A percentile compares a stretch with the other conserved stretches of the same genome.
Conservation (phyloP, 371 early-diverging fungal species). For the Coemansia sp. region DNA sequence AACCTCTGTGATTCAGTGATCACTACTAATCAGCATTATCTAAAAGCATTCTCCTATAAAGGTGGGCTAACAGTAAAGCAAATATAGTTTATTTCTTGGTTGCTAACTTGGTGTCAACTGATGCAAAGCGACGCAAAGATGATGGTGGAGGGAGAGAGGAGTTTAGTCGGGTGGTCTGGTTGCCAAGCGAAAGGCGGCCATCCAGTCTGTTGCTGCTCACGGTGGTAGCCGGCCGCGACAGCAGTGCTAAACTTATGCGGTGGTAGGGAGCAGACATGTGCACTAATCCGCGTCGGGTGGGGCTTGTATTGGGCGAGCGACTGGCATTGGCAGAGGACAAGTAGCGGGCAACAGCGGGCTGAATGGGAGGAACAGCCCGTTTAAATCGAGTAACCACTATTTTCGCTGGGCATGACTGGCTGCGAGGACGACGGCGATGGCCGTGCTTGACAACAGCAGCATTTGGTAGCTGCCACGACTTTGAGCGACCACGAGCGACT, state of each 20-base stretch:
- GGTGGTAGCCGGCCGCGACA: conserved; percentile 24
- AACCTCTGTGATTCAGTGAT: too few species aligned
- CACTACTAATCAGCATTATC: too few species aligned
- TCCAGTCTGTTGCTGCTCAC: too few species aligned
- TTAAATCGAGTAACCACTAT: conserved; percentile 2
- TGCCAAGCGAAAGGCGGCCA: conserved; percentile 20
- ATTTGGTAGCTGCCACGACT: conserved; percentile 7
- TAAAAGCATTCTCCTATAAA: too few species aligned
- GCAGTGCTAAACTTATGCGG: conserved; percentile 35
- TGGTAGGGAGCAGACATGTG: conserved; percentile 18
- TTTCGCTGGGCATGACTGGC: conserved; percentile 17
- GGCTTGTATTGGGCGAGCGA: not conserved
- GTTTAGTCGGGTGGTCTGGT: conserved; percentile 9
- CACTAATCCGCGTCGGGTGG: not conserved
- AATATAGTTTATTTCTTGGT: too few species aligned
- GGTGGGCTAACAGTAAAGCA: too few species aligned
- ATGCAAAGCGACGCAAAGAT: conserved; percentile 20
- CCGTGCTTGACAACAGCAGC: not conserved
- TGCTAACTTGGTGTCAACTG: conserved; percentile 7
- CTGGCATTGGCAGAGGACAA: conserved; percentile 28
- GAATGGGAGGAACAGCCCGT: conserved; percentile 24
- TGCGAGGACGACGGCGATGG: conserved; percentile 8
- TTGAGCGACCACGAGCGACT: not conserved
- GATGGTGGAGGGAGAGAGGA: conserved; percentile 9
- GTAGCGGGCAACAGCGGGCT: conserved; percentile 33